Conservation (phyloP, 169 alveolate genomes). For the Plasmodium yoelii region DNA sequence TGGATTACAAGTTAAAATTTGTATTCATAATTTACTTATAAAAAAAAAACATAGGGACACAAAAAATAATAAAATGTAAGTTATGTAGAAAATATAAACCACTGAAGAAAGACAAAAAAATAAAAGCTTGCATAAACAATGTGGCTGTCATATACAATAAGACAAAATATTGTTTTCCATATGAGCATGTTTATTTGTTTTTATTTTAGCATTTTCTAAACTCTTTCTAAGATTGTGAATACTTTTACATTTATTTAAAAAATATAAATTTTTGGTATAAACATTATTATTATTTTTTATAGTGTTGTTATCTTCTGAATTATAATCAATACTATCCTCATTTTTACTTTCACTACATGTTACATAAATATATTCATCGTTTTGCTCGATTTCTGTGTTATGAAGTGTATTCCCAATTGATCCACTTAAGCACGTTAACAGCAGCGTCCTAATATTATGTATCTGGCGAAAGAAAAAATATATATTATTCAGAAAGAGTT, state of each 20-base stretch:
- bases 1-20: neutral
- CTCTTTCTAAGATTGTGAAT: conserved; percentile 43
- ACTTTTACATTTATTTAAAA: conserved; percentile 51
- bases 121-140: neutral
- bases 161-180: conserved; percentile 13
- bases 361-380: conserved; percentile 11
- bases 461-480: conserved; percentile 17
- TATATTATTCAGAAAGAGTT: neutral
- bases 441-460: conserved; percentile 55
- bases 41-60: neutral
- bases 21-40: neutral
- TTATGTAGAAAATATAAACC: neutral
- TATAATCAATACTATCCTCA: neutral
- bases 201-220: conserved; percentile 58
- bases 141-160: conserved; percentile 8
- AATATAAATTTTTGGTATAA: neutral
- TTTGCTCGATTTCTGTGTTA: conserved; percentile 38
- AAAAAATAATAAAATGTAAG: neutral
- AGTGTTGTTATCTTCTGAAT: neutral
- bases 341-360: neutral
- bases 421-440: conserved; percentile 39
- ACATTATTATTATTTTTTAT: neutral
- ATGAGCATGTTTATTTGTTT: neutral
- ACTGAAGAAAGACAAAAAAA: neutral
- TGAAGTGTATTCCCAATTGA: conserved; percentile 70